Conservation (phyloP, 306 rosid genomes). For the Fragaria iinumae region DNA sequence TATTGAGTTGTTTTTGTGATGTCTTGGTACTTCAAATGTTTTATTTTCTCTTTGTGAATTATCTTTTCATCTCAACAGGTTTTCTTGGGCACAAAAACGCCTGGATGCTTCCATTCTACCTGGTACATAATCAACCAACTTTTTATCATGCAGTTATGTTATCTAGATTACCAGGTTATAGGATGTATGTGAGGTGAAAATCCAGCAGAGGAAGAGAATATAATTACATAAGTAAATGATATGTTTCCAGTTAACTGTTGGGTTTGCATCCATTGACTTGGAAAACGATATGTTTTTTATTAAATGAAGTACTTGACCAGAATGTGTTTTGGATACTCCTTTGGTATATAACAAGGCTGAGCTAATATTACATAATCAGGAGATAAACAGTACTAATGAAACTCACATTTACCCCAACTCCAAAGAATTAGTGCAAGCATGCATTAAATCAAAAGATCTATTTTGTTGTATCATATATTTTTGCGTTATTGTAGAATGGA, state of each 20-base stretch:
- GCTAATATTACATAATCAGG: background rate
- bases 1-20: background rate
- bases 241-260: background rate
- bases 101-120: conserved; percentile 48
- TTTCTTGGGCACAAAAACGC: conserved; percentile 59
- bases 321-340: background rate
- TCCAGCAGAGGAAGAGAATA: background rate
- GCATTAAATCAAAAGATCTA: background rate
- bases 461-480: background rate
- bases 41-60: background rate
- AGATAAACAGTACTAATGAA: background rate
- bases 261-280: background rate
- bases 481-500: background rate
- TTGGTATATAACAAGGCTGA: background rate
- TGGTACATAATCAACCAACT: conserved; percentile 29
- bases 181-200: background rate
- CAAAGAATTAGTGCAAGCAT: background rate
- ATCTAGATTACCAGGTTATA: background rate
- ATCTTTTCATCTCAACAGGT: conserved; percentile 36
- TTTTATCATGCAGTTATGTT: background rate
- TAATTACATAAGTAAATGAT: background rate
- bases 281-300: background rate
- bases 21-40: background rate
- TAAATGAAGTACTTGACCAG: background rate
- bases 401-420: background rate